Percentiles rank a stretch among this genome's conserved stretches.
Conservation (phyloP, 768 basidiomycete genomes). For the Hygrocybe punicea region DNA sequence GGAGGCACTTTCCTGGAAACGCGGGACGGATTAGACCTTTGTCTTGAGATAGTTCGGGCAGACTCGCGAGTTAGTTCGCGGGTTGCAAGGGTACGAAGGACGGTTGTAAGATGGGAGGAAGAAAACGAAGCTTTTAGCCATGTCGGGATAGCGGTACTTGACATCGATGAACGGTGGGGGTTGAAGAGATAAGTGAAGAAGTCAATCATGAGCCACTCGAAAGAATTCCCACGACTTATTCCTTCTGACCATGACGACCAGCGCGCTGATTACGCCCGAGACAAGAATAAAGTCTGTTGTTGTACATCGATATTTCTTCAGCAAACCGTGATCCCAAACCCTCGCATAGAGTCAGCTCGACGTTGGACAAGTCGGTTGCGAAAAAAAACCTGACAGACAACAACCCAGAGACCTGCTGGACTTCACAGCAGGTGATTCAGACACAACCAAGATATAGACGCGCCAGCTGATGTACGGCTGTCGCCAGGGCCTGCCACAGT, state of each 20-base stretch:
- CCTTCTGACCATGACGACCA: conserved; percentile 24
- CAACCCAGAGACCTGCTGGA: conserved; percentile 80
- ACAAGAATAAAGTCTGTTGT: conserved; percentile 49
- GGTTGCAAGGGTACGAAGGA: conserved; percentile 34
- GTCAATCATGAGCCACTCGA: too few relatives aligned
- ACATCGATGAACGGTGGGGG: conserved; percentile 2
- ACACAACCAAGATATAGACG: not conserved
- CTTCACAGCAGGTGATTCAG: conserved; percentile 63
- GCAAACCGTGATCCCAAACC: conserved; percentile 4
- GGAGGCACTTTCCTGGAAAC: too few relatives aligned
- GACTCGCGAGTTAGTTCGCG: conserved; percentile 31
- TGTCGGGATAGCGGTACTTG: conserved; percentile 19
- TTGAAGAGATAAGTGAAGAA: too few relatives aligned
- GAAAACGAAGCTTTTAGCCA: conserved; percentile 32
- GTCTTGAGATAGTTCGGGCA: too few relatives aligned
- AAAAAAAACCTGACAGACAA: conserved; percentile 70
- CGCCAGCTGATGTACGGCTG: conserved; percentile 7
- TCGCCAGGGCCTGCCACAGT: conserved; percentile 72
- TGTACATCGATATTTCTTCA: conserved; percentile 17
- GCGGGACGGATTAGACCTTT: too few relatives aligned
- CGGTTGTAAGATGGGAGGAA: conserved; percentile 22
- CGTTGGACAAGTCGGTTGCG: conserved; percentile 66
- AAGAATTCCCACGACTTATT: conserved; percentile 3
- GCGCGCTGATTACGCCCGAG: conserved; percentile 41
- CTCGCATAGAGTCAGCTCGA: conserved; percentile 67